Conservation (phyloP, 2,329 filamentous ascomycete species). For the Byssochlamys sp. region DNA sequence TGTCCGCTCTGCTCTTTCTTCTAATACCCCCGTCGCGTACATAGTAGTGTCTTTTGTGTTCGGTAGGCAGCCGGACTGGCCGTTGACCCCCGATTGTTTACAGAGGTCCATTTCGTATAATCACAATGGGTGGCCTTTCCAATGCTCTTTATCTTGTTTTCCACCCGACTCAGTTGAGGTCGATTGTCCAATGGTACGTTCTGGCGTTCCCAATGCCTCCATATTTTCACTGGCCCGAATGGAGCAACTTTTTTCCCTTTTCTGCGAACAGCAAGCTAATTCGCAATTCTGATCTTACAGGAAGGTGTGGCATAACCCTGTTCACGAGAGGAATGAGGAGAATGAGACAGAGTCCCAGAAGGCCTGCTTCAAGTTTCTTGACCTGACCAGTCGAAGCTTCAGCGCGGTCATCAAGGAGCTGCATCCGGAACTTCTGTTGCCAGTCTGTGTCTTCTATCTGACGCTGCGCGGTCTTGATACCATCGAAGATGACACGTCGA, state of each 20-base stretch:
- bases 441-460: slow-evolving; percentile 85
- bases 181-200: slow-evolving; percentile 74
- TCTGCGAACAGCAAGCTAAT: neutral
- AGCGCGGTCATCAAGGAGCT: slow-evolving; percentile 87
- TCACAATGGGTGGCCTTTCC: slow-evolving; percentile 32
- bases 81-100: neutral
- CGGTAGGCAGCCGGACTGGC: neutral
- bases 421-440: slow-evolving; percentile 83
- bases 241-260: neutral
- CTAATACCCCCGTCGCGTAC: slow-evolving; percentile 3
- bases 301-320: slow-evolving; percentile 94
- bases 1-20: slow-evolving; percentile 7
- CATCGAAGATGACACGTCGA: slow-evolving; percentile 97
- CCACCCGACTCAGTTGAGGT: slow-evolving; percentile 68
- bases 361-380: slow-evolving; percentile 77
- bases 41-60: slow-evolving; percentile 8
- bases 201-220: slow-evolving; percentile 7
- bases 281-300: slow-evolving; percentile 38
- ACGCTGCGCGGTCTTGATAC: slow-evolving; percentile 86
- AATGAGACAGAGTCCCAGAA: slow-evolving; percentile 66
- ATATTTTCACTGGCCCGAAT: neutral
- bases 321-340: slow-evolving; percentile 67
- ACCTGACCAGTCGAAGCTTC: slow-evolving; percentile 87
- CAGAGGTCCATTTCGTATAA: neutral
- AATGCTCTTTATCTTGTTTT: slow-evolving; percentile 61